A percentile compares a stretch with the other conserved stretches of the same genome.
Evolutionary conservation across 805 yeast genomes (phyloP).

Genomic region (Pichia insulana): DNA sequence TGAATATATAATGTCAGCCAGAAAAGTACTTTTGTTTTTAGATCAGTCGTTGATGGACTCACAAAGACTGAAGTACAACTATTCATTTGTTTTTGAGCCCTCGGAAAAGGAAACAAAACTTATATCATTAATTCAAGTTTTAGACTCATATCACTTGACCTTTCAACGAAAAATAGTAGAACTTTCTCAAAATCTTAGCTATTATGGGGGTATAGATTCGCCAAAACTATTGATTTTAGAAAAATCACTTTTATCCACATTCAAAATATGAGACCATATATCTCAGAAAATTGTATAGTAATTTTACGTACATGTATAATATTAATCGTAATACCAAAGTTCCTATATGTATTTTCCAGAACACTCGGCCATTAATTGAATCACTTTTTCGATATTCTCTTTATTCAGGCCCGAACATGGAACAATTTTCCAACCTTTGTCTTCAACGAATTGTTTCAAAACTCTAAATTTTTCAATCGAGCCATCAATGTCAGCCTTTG

Average conservation of each 20-base stretch:
- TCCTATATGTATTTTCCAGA: slow-evolving; percentile 23
- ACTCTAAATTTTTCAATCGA: slow-evolving; percentile 38
- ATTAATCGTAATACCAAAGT: not conserved
- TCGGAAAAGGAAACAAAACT: slow-evolving; percentile 33
- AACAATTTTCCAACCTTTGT: slow-evolving; percentile 53
- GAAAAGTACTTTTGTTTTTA: slow-evolving; percentile 44
- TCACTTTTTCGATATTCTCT: slow-evolving; percentile 65
- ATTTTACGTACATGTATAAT: not conserved
- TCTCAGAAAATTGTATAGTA: not conserved
- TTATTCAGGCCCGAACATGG: slow-evolving; percentile 77
- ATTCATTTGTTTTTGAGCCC: slow-evolving; percentile 31
- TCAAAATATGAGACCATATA: slow-evolving; percentile 2
- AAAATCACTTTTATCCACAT: slow-evolving; percentile 32
- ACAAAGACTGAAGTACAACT: slow-evolving; percentile 28
- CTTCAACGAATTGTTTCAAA: slow-evolving; percentile 38
- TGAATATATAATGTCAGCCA: slow-evolving; percentile 41
- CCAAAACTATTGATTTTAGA: slow-evolving; percentile 35
- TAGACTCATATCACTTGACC: slow-evolving; percentile 35
- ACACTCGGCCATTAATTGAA: slow-evolving; percentile 62
- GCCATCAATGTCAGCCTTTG: slow-evolving; percentile 79
- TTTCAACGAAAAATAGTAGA: slow-evolving; percentile 39
- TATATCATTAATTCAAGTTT: slow-evolving; percentile 32
- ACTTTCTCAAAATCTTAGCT: slow-evolving; percentile 36
- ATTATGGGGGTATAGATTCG: slow-evolving; percentile 43
- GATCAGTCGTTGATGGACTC: slow-evolving; percentile 37